Evolutionary conservation across 495 filamentous ascomycete species (phyloP).

Genomic region (Penicillium macrosclerotiorum): DNA sequence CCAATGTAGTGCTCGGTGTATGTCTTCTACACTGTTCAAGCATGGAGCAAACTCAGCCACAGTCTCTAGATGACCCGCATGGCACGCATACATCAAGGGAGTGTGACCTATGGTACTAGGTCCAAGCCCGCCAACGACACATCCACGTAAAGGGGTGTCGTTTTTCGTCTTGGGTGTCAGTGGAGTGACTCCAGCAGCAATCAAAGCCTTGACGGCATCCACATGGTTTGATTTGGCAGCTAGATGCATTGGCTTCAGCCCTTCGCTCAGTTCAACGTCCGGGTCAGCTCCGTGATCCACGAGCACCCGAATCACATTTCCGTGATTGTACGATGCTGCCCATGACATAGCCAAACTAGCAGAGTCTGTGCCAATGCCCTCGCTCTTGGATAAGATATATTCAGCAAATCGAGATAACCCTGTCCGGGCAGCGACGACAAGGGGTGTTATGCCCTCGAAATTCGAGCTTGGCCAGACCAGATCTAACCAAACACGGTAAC

Average conservation of each 20-base stretch:
- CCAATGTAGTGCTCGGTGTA: conserved; percentile 13
- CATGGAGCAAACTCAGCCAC: conserved; percentile 18
- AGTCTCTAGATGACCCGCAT: conserved; percentile 9
- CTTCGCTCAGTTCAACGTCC: conserved; percentile 12
- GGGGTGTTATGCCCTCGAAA: conserved; percentile 11
- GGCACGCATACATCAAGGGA: conserved; percentile 22
- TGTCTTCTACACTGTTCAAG: background rate
- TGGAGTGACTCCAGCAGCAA: conserved; percentile 28
- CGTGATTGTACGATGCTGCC: conserved; percentile 23
- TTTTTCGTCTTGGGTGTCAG: conserved; percentile 26
- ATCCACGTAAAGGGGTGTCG: too few relatives aligned
- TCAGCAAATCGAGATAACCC: conserved; percentile 14
- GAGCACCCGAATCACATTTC: conserved; percentile 18
- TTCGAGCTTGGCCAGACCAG: conserved; percentile 13
- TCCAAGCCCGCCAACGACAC: conserved; percentile 24
- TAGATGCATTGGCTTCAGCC: conserved; percentile 27
- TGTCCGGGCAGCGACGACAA: conserved; percentile 16
- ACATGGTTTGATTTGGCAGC: conserved; percentile 22
- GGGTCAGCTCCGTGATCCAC: conserved; percentile 21
- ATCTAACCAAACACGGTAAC: conserved; percentile 14
- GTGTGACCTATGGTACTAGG: conserved; percentile 10
- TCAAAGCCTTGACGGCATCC: conserved; percentile 20
- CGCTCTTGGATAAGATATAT: conserved; percentile 12
- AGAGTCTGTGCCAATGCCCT: conserved; percentile 6
- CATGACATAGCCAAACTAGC: conserved; percentile 25